Evolutionary conservation across 495 filamentous ascomycete genomes (phyloP), one percentile per base, ranked within the genome.

Genomic region (Lophiotrema nucula): DNA sequence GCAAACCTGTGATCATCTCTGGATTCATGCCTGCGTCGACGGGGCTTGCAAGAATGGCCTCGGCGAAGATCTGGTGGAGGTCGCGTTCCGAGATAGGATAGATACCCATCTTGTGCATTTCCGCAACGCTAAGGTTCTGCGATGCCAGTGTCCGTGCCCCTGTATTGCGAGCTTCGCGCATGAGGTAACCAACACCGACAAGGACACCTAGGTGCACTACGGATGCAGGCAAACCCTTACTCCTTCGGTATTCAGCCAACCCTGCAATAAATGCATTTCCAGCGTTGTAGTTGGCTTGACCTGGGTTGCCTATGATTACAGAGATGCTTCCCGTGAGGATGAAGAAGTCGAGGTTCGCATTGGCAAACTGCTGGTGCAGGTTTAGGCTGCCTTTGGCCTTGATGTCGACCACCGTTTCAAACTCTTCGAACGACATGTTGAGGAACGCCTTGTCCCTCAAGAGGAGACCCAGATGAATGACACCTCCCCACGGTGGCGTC

Each of bases 11-110:
- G 51, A 67, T 41, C 22, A 52, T 15, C 38, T 65, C 58, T 0
- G 67, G 28, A n/a, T 61, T 61, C 0, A 57, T 25, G 21, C 19
- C 48, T 0, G 76, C 70, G 3, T 56, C 27, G 16, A 2, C 6
- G 39, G 64, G 63, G 12, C 76, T 72, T 1, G 74, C 69, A 16
- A 71, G 53, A 18, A 86, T 73, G 19, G 81, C 80, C 62, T 85
- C 82, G 12, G 81, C 71, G 56, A 86, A 83, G 64, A 83, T 76
- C 52, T 83, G 77, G 28, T 82, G 79, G 51, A 84, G 70, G 50
- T 85, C 81, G 11, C 74, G 74, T 59, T 86, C 83, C 1, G 82
- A 83, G 50, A 85, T 79, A 22, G 51, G 37, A 23, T 54, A 54
- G 11, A 54, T 3, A 5, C 3, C 51, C 25, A 4, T 13, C 21